Conservation (phyloP, 73 alveolate species). For the Loxodes magnus region DNA sequence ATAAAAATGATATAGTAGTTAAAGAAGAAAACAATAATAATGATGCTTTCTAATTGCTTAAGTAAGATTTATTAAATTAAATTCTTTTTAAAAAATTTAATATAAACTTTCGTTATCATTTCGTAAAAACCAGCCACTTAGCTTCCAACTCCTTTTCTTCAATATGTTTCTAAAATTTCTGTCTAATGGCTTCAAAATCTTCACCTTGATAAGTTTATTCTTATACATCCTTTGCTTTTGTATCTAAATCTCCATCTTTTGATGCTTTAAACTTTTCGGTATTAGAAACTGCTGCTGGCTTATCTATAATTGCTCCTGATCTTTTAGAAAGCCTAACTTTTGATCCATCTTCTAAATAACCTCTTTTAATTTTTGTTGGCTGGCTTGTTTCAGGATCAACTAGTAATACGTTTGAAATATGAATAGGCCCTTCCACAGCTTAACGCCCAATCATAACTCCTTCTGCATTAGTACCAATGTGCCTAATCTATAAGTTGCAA, state of each 20-base stretch:
- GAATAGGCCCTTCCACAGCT: conserved; percentile 41
- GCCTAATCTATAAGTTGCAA: conserved; percentile 33
- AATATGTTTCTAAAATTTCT: conserved; percentile 56
- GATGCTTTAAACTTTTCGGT: conserved; percentile 44
- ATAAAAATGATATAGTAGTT: too few relatives aligned
- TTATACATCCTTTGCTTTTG: conserved; percentile 54
- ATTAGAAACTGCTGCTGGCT: conserved; percentile 47
- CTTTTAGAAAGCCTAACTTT: conserved; percentile 60
- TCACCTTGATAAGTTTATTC: conserved; percentile 70
- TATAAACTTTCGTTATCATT: conserved; percentile 5
- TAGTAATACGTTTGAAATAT: conserved; percentile 63
- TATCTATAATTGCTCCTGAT: conserved; percentile 62
- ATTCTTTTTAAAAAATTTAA: background rate
- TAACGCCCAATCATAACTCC: conserved; percentile 8
- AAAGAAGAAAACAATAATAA: too few relatives aligned
- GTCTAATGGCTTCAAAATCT: conserved; percentile 57
- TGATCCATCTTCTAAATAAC: conserved; percentile 50
- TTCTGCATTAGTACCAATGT: conserved; percentile 7
- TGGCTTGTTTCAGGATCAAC: conserved; percentile 70
- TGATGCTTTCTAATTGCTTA: too few relatives aligned
- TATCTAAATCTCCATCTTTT: conserved; percentile 52
- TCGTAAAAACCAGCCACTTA: conserved; percentile 42
- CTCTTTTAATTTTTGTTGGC: conserved; percentile 53
- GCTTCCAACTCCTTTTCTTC: conserved; percentile 59
- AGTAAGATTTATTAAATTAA: background rate